These are phyloP conservation scores for Leccinum fuscescens DNA, from an alignment of 1,284 basidiomycete genomes.

Conservation along the genomic window DNA sequence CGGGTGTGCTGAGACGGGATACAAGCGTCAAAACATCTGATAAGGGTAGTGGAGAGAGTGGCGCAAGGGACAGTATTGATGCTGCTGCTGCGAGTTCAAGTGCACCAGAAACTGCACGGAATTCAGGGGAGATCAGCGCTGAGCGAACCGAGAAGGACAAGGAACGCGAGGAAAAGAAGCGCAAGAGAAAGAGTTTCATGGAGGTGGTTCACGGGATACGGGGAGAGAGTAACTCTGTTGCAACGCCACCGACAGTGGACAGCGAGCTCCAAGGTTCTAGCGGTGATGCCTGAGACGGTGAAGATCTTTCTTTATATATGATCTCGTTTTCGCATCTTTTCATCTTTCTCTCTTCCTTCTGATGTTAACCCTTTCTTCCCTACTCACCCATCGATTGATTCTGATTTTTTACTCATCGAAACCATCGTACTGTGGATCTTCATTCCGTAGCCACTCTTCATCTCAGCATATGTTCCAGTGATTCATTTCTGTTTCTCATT, in stretches of 20 bases:
- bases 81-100: too few relatives aligned
- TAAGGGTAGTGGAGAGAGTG: too few relatives aligned
- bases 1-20: slow-evolving; percentile 21
- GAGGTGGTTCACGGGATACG: slow-evolving; percentile 12
- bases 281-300: slow-evolving; percentile 12
- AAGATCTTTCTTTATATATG: slow-evolving; percentile 1
- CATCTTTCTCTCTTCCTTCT: not conserved
- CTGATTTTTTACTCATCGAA: slow-evolving; percentile 11
- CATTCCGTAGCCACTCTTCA: slow-evolving; percentile 12
- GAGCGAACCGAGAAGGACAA: too few relatives aligned
- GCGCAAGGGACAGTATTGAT: too few relatives aligned
- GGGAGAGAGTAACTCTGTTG: slow-evolving; percentile 15
- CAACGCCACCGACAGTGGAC: slow-evolving; percentile 17
- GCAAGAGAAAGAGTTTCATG: too few relatives aligned
- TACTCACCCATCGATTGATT: slow-evolving; percentile 12
- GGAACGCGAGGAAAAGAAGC: too few relatives aligned
- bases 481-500: slow-evolving; percentile 9
- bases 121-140: too few relatives aligned
- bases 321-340: slow-evolving; percentile 10
- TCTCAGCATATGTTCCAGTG: slow-evolving; percentile 11
- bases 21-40: too few relatives aligned
- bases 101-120: too few relatives aligned
- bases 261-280: slow-evolving; percentile 15
- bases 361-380: slow-evolving; percentile 4
- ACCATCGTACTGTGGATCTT: slow-evolving; percentile 18